These are phyloP conservation scores for Acanthamoeba lenticulata DNA, from an alignment of 208 protist species.

Conservation along the genomic window DNA sequence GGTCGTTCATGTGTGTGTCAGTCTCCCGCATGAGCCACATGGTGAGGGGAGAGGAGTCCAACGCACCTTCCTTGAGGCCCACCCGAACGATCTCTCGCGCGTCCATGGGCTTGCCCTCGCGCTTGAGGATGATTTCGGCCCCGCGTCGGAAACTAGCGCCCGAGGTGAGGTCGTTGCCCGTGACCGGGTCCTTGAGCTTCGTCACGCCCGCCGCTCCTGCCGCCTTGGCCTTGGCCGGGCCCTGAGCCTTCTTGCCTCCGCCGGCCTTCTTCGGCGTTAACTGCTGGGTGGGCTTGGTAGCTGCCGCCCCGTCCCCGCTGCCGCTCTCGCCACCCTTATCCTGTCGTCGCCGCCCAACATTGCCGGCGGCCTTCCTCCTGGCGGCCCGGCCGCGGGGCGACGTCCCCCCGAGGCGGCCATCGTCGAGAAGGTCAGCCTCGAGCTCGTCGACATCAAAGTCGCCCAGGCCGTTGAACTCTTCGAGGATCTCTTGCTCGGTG, in stretches of 20 bases:
- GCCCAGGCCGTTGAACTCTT: background rate
- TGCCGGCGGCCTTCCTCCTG: background rate
- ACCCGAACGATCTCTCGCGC: conserved; percentile 45
- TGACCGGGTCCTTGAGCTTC: background rate
- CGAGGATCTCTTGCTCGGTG: background rate
- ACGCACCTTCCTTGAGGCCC: conserved; percentile 48
- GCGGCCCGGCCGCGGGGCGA: background rate
- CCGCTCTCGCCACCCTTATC: background rate
- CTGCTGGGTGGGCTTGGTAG: too few relatives aligned
- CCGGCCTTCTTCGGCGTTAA: background rate
- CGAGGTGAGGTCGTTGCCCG: background rate
- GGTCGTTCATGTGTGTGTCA: background rate
- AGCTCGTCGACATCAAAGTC: background rate
- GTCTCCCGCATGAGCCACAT: background rate
- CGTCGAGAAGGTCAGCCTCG: background rate
- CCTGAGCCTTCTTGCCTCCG: background rate
- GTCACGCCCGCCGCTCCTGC: background rate
- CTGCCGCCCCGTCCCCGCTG: background rate
- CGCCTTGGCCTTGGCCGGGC: background rate
- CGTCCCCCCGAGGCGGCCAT: background rate
- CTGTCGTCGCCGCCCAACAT: background rate
- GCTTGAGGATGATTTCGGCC: conserved; percentile 55
- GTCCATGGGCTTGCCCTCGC: conserved; percentile 63
- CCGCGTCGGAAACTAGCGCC: conserved; percentile 42
- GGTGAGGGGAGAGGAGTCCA: background rate